phyloP scores from a whole-genome alignment of 148 eudicot genomes.

The Chenopodium formosanum region DNA sequence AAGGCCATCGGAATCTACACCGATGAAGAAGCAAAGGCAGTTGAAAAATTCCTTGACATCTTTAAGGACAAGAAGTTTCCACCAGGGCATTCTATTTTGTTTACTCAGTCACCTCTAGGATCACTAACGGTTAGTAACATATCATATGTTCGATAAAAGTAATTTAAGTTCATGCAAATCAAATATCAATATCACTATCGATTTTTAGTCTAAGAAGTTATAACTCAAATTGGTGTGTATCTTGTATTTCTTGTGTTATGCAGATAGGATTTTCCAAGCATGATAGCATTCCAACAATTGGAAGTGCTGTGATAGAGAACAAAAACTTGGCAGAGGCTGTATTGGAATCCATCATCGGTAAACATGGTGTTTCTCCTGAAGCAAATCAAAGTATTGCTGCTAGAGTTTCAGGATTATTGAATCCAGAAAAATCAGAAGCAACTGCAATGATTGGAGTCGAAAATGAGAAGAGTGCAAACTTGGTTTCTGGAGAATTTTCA shows the following conservation, averaged over 20 bases:
- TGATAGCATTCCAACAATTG: constrained; percentile 47
- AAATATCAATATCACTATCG: background rate
- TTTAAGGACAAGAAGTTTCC: constrained; percentile 62
- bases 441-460: background rate
- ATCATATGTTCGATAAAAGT: background rate
- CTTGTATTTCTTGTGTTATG: background rate
- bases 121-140: constrained; percentile 46
- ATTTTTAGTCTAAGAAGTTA: background rate
- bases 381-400: constrained; percentile 64
- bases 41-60: constrained; percentile 51
- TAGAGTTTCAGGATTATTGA: constrained; percentile 43
- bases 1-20: constrained; percentile 60
- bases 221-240: too few relatives aligned
- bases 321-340: constrained; percentile 58
- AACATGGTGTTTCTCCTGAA: constrained; percentile 75
- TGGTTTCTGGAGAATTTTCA: too few relatives aligned
- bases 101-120: constrained; percentile 59
- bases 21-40: constrained; percentile 60
- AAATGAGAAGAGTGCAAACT: too few relatives aligned
- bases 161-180: background rate
- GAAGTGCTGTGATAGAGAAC: constrained; percentile 57
- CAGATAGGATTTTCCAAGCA: constrained; percentile 73
- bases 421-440: background rate
- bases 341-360: constrained; percentile 69
- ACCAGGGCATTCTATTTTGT: constrained; percentile 72